Evolutionary conservation across 2,329 filamentous ascomycete genomes (phyloP).

Genomic region (Magnaporthiopsis rhizophila): DNA sequence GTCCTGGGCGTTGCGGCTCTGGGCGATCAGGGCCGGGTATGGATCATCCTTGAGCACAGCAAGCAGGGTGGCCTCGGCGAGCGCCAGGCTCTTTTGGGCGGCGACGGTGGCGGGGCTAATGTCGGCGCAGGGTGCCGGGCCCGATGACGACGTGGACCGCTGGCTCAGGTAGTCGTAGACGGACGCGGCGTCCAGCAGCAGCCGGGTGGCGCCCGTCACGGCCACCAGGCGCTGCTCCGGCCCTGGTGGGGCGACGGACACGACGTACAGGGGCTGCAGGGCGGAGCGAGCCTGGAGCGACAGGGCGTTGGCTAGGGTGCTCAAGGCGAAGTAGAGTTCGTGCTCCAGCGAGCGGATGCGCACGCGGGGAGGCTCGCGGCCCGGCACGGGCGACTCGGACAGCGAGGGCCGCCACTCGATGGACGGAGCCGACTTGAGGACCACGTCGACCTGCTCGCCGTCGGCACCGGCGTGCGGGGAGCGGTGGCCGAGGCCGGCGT

Average conservation of each 20-base stretch:
- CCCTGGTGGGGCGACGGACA: constrained; percentile 49
- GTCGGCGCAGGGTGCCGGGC: constrained; percentile 40
- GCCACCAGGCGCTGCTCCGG: constrained; percentile 60
- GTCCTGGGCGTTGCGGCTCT: constrained; percentile 73
- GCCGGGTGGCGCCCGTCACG: constrained; percentile 66
- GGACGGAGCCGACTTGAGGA: constrained; percentile 50
- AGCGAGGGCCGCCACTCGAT: constrained; percentile 84
- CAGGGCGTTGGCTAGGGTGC: constrained; percentile 68
- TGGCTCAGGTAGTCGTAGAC: constrained; percentile 65
- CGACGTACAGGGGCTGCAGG: constrained; percentile 66
- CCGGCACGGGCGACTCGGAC: constrained; percentile 52
- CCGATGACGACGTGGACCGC: constrained; percentile 35
- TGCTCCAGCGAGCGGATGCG: constrained; percentile 69
- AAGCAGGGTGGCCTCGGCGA: constrained; percentile 83
- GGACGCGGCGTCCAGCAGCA: constrained; percentile 69
- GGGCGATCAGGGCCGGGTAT: constrained; percentile 74
- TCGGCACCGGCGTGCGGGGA: constrained; percentile 28
- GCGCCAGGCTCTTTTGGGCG: constrained; percentile 56
- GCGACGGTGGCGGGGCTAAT: constrained; percentile 43
- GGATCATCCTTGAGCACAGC: constrained; percentile 92
- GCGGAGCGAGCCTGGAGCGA: constrained; percentile 63
- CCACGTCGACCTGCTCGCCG: constrained; percentile 58
- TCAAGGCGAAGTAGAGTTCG: constrained; percentile 73
- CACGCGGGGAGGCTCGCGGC: constrained; percentile 51
- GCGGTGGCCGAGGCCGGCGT: constrained; percentile 57